These are phyloP conservation scores for Cercospora zeina DNA, from an alignment of 2,329 filamentous ascomycete species.

Conservation along the genomic window DNA sequence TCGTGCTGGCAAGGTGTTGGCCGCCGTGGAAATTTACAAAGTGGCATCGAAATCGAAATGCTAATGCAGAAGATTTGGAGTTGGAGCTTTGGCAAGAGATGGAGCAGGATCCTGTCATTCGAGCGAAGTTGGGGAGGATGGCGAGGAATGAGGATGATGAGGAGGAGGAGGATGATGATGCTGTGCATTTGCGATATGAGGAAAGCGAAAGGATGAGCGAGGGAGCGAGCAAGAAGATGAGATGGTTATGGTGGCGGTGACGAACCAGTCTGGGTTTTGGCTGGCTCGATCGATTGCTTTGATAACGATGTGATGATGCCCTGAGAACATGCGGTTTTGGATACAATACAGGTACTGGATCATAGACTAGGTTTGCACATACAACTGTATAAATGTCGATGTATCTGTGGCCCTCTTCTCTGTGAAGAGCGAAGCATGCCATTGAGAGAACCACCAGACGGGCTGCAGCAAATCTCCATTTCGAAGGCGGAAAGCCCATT, in stretches of 20 bases:
- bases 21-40: conserved; percentile 29
- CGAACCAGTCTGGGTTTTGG: background rate
- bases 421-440: background rate
- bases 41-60: conserved; percentile 20
- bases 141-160: conserved; percentile 23
- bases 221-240: background rate
- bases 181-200: conserved; percentile 11
- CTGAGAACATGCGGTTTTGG: background rate
- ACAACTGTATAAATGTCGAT: background rate
- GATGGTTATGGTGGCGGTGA: conserved; percentile 6
- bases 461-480: background rate
- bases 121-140: conserved; percentile 23
- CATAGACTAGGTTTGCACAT: conserved; percentile 18
- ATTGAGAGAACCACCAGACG: background rate
- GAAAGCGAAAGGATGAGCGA: conserved; percentile 13
- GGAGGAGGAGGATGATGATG: conserved; percentile 10
- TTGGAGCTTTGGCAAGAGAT: conserved; percentile 35
- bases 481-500: background rate
- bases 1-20: conserved; percentile 28
- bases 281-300: background rate
- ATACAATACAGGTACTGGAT: background rate
- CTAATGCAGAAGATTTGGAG: conserved; percentile 21
- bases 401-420: background rate
- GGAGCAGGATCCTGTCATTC: conserved; percentile 29
- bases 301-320: conserved; percentile 16